Evolutionary conservation across 1,284 basidiomycete species (phyloP).

Genomic region (Paramarasmius palmivorus): DNA sequence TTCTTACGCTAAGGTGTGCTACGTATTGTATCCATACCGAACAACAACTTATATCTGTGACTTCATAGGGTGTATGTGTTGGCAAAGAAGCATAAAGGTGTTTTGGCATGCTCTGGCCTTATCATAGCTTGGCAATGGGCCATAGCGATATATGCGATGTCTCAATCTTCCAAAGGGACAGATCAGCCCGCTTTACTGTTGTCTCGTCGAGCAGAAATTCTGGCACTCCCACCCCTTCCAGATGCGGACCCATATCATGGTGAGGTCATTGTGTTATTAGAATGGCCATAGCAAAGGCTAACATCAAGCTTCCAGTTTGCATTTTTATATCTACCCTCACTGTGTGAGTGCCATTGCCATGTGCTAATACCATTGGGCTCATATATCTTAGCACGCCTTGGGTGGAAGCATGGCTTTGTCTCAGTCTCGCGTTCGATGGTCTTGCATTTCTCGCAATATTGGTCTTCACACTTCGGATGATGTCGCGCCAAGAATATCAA

Average conservation of each 20-base stretch:
- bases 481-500: background rate
- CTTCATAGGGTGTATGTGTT: conserved; percentile 15
- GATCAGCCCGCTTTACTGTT: conserved; percentile 13
- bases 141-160: conserved; percentile 17
- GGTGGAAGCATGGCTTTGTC: conserved; percentile 17
- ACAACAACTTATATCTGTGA: background rate
- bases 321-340: conserved; percentile 10
- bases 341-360: conserved; percentile 3
- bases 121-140: conserved; percentile 14
- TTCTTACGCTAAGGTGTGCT: conserved; percentile 19
- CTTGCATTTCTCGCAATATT: conserved; percentile 17
- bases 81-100: conserved; percentile 1
- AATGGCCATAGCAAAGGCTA: background rate
- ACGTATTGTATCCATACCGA: too few relatives aligned
- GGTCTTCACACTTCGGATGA: conserved; percentile 1
- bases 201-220: conserved; percentile 4
- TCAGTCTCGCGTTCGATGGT: conserved; percentile 21
- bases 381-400: conserved; percentile 7
- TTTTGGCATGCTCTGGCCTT: background rate
- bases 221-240: conserved; percentile 13
- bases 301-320: conserved; percentile 11
- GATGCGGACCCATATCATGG: conserved; percentile 16
- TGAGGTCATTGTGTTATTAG: background rate
- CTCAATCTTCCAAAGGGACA: conserved; percentile 12
- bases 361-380: too few relatives aligned